A percentile compares a stretch with the other conserved stretches of the same genome.
phyloP scores from a whole-genome alignment of 176 grass and related monocot genomes.

The Dactylis glomerata region DNA sequence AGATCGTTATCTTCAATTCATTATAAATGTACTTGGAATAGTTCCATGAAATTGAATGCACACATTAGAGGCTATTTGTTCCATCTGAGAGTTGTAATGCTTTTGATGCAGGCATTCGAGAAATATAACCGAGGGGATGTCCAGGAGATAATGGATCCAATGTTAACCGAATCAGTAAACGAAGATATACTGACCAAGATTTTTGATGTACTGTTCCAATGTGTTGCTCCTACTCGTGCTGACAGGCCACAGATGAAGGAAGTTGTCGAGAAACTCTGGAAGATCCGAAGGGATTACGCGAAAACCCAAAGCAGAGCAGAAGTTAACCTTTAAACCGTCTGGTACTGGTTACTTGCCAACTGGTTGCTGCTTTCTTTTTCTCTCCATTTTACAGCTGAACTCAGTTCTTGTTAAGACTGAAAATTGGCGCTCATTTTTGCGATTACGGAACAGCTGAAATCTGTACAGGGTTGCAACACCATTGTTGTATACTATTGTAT shows the following conservation, averaged over 20 bases:
- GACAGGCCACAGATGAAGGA: constrained; percentile 84
- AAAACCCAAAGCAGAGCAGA: constrained; percentile 44
- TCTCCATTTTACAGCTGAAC: neutral
- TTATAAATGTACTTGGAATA: neutral
- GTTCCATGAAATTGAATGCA: constrained; percentile 11
- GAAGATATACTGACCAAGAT: constrained; percentile 52
- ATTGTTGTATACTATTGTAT: constrained; percentile 15
- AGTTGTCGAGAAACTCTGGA: constrained; percentile 74
- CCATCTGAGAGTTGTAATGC: neutral
- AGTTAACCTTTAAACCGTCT: constrained; percentile 24
- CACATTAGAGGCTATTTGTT: neutral
- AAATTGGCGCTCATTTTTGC: constrained; percentile 22
- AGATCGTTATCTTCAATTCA: neutral
- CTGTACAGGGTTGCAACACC: constrained; percentile 21
- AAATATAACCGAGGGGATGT: constrained; percentile 44
- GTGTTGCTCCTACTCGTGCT: constrained; percentile 62
- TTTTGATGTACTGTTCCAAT: constrained; percentile 64
- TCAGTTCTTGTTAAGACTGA: neutral
- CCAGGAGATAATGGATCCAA: constrained; percentile 74
- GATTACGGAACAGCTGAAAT: neutral
- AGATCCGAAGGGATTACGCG: constrained; percentile 64
- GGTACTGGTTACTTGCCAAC: neutral
- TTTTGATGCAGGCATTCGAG: constrained; percentile 58
- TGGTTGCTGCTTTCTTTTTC: neutral
- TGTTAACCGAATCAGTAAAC: constrained; percentile 55